These are phyloP conservation scores for Trichoderma sp. DNA, from an alignment of 2,329 filamentous ascomycete species.

Conservation along the genomic window DNA sequence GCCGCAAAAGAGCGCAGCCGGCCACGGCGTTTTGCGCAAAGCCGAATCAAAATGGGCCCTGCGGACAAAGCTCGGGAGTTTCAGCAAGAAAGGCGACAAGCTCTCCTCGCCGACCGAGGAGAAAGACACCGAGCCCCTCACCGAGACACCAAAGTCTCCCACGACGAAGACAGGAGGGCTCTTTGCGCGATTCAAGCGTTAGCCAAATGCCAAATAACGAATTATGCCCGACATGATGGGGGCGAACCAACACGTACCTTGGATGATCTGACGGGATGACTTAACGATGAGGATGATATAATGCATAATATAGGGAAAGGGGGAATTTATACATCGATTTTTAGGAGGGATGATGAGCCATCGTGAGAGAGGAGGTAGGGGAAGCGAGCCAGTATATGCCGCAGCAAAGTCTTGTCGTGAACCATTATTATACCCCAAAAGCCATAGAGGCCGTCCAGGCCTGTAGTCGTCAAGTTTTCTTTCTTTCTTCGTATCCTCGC, in stretches of 20 bases:
- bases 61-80: constrained; percentile 40
- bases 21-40: constrained; percentile 39
- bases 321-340: background rate
- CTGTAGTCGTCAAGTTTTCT: background rate
- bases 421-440: constrained; percentile 15
- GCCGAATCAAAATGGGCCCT: constrained; percentile 52
- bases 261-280: constrained; percentile 1
- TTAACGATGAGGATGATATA: constrained; percentile 10
- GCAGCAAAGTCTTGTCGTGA: background rate
- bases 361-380: background rate
- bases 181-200: constrained; percentile 46
- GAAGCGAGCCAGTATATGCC: background rate
- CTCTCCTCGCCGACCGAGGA: constrained; percentile 18
- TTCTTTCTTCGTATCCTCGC: background rate
- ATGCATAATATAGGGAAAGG: background rate
- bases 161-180: constrained; percentile 37
- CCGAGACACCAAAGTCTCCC: constrained; percentile 33
- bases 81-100: constrained; percentile 32
- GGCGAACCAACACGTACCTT: background rate
- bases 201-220: constrained; percentile 21
- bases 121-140: constrained; percentile 20
- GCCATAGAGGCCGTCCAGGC: background rate
- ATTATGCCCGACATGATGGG: background rate
- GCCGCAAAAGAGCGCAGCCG: constrained; percentile 1
- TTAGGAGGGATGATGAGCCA: background rate